Conservation (phyloP, 2,329 filamentous ascomycete genomes). For the Calonectria multiphialidica region DNA sequence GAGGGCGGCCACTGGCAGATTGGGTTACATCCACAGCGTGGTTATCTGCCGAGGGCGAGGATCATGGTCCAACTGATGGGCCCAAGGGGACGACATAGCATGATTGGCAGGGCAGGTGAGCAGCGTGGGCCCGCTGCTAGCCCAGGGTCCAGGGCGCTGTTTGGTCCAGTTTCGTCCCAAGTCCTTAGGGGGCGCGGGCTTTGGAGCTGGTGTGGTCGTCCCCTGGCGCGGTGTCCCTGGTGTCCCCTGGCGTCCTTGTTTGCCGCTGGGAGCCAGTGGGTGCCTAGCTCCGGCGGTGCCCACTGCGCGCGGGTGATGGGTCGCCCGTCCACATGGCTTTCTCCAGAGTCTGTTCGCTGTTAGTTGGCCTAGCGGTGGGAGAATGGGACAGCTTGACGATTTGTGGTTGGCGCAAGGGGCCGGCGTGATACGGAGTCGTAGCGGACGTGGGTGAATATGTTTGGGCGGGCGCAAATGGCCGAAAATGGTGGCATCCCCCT, state of each 20-base stretch:
- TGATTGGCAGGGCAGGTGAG: constrained; percentile 8
- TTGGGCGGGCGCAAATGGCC: constrained; percentile 13
- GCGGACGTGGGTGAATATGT: constrained; percentile 1
- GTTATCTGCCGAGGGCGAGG: constrained; percentile 10
- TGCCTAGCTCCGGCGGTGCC: not conserved
- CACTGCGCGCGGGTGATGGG: not conserved
- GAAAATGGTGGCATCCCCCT: constrained; percentile 9
- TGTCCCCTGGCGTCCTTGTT: not conserved
- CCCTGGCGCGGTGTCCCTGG: too few species aligned
- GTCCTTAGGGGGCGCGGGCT: not conserved
- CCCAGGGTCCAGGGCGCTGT: not conserved
- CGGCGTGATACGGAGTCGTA: not conserved
- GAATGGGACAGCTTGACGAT: not conserved
- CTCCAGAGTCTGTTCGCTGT: not conserved
- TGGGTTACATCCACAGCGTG: constrained; percentile 15
- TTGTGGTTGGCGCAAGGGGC: not conserved
- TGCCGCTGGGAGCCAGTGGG: not conserved
- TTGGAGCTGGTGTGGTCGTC: not conserved
- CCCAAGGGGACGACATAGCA: not conserved
- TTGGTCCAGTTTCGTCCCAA: constrained; percentile 13
- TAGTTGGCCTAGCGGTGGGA: not conserved
- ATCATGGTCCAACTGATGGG: constrained; percentile 2
- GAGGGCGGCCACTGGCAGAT: not conserved
- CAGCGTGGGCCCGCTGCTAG: not conserved
- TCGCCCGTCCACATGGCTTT: not conserved